Evolutionary conservation across 1,284 basidiomycete genomes (phyloP).

Genomic region (Stereum hirsutum): DNA sequence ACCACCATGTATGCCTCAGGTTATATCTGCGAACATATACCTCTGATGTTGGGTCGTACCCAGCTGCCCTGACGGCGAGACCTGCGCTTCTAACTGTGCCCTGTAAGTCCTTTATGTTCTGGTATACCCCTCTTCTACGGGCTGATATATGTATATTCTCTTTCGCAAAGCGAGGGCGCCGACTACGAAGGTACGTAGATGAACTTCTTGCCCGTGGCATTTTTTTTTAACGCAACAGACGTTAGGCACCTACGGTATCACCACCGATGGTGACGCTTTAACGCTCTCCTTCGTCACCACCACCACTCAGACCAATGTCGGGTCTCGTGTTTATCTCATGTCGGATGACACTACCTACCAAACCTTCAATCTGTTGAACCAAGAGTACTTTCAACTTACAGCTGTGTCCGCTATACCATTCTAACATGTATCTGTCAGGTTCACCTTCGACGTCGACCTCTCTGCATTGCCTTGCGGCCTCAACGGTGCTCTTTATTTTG

Average conservation of each 20-base stretch:
- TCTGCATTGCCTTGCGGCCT: conserved; percentile 30
- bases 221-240: too few relatives aligned
- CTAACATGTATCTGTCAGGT: too few relatives aligned
- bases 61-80: conserved; percentile 21
- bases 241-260: conserved; percentile 1
- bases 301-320: conserved; percentile 22
- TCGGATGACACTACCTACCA: conserved; percentile 33
- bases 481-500: conserved; percentile 30
- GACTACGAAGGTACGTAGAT: neutral
- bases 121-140: too few relatives aligned
- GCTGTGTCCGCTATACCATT: too few relatives aligned
- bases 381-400: too few relatives aligned
- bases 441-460: conserved; percentile 47
- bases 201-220: too few relatives aligned
- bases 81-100: conserved; percentile 23
- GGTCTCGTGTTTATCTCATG: conserved; percentile 35
- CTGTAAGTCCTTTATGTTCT: too few relatives aligned
- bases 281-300: conserved; percentile 27
- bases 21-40: too few relatives aligned
- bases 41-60: too few relatives aligned
- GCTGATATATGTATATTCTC: too few relatives aligned
- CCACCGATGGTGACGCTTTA: conserved; percentile 1
- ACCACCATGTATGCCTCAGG: too few relatives aligned
- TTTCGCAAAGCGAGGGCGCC: conserved; percentile 19
- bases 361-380: conserved; percentile 41